Evolutionary conservation across 495 filamentous ascomycete genomes (phyloP).

Genomic region (Penicillium paxilli): DNA sequence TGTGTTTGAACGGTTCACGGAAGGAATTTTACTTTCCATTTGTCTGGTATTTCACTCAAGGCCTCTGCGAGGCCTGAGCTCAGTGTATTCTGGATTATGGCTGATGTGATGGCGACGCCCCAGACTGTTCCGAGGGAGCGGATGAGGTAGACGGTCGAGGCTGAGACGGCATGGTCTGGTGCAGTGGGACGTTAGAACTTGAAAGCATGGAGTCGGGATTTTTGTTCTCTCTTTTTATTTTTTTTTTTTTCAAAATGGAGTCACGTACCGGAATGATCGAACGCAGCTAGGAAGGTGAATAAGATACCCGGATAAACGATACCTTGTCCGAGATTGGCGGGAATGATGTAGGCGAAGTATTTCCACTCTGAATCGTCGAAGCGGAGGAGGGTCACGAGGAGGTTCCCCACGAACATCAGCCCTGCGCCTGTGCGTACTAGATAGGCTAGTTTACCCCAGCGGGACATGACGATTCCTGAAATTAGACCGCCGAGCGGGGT

Average conservation of each 20-base stretch:
- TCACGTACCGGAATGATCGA: slow-evolving; percentile 59
- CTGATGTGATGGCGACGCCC: slow-evolving; percentile 62
- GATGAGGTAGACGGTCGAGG: slow-evolving; percentile 63
- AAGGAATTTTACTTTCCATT: slow-evolving; percentile 61
- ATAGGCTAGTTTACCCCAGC: slow-evolving; percentile 57
- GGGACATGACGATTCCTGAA: slow-evolving; percentile 64
- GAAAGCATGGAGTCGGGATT: too few species aligned
- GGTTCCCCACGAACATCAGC: slow-evolving; percentile 61
- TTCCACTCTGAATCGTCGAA: slow-evolving; percentile 64
- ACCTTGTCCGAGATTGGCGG: slow-evolving; percentile 63
- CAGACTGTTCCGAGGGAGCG: slow-evolving; percentile 64
- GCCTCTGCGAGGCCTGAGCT: slow-evolving; percentile 54
- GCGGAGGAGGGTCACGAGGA: slow-evolving; percentile 51
- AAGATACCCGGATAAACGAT: slow-evolving; percentile 64
- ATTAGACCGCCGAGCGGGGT: slow-evolving; percentile 62
- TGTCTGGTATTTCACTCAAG: slow-evolving; percentile 62
- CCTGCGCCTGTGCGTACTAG: slow-evolving; percentile 56
- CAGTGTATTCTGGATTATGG: slow-evolving; percentile 65
- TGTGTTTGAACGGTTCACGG: neutral
- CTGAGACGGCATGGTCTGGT: slow-evolving; percentile 63
- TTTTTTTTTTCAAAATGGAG: too few species aligned
- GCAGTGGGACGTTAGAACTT: too few species aligned
- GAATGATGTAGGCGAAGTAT: slow-evolving; percentile 62
- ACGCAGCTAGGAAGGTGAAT: slow-evolving; percentile 63
- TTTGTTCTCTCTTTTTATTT: too few species aligned